Percentiles rank a stretch among this genome's conserved stretches.
Evolutionary conservation across 2,329 filamentous ascomycete species (phyloP).

Genomic region (Amesomyces nigricolor): DNA sequence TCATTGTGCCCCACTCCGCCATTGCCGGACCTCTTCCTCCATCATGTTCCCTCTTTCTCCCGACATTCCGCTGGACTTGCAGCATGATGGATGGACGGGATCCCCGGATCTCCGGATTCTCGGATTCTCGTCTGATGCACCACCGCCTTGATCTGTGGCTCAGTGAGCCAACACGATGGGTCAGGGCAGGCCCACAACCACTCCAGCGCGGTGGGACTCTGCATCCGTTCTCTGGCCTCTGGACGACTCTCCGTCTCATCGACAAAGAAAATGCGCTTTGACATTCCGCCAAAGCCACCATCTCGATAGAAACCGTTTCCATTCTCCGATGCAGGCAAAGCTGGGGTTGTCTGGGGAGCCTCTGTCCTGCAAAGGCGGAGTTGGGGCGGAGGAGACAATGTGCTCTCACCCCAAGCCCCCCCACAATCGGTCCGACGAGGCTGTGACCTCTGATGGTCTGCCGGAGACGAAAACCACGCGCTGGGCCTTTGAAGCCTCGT

Average conservation of each 20-base stretch:
- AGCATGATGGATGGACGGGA: background rate
- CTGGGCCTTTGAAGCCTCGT: slow-evolving; percentile 8
- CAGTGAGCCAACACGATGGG: too few species aligned
- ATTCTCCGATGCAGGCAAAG: slow-evolving; percentile 8
- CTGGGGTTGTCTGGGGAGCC: slow-evolving; percentile 22
- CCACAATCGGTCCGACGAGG: slow-evolving; percentile 29
- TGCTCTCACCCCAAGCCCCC: slow-evolving; percentile 17
- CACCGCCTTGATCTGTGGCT: too few species aligned
- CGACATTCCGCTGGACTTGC: too few species aligned
- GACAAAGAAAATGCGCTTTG: too few species aligned
- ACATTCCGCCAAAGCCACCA: too few species aligned
- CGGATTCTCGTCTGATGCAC: background rate
- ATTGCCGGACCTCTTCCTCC: background rate
- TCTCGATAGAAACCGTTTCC: background rate
- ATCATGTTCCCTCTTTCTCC: too few species aligned
- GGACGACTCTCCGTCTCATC: too few species aligned
- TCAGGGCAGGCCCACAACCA: too few species aligned
- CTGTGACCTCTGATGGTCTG: slow-evolving; percentile 9
- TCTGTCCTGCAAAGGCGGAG: slow-evolving; percentile 13
- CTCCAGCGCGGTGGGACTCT: background rate
- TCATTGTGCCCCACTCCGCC: background rate
- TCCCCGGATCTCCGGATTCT: background rate
- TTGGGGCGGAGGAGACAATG: background rate
- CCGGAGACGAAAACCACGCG: too few species aligned
- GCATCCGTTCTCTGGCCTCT: too few species aligned